These are phyloP conservation scores for Chalciporus sp. DNA, from an alignment of 1,284 basidiomycete genomes.

Conservation along the genomic window DNA sequence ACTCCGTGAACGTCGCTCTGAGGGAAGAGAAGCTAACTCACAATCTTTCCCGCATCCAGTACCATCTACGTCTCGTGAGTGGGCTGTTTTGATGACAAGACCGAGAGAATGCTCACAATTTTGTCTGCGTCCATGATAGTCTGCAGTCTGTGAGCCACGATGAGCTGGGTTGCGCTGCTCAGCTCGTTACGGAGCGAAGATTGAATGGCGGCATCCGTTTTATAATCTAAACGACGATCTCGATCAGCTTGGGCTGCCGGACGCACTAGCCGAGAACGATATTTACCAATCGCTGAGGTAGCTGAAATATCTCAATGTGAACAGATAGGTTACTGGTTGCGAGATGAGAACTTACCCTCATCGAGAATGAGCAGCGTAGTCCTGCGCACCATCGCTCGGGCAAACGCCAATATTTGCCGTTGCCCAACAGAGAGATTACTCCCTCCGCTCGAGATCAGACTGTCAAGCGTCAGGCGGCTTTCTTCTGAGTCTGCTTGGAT, in stretches of 20 bases:
- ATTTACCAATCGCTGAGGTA: conserved; percentile 35
- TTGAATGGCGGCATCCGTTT: conserved; percentile 35
- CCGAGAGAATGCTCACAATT: conserved; percentile 32
- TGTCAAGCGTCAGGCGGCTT: conserved; percentile 27
- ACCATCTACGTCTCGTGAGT: conserved; percentile 37
- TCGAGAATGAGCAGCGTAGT: conserved; percentile 36
- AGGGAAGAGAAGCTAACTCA: conserved; percentile 22
- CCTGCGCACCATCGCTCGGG: conserved; percentile 37
- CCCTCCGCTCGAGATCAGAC: conserved; percentile 60
- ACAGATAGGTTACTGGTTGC: no score
- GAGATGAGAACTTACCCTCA: conserved; percentile 31
- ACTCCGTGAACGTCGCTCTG: conserved; percentile 26
- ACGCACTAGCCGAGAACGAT: no score
- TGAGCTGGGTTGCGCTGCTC: conserved; percentile 60
- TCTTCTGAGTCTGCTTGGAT: conserved; percentile 53
- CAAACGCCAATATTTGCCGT: conserved; percentile 60
- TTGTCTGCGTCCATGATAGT: conserved; percentile 72
- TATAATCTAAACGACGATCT: conserved; percentile 16
- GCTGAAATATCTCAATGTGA: conserved; percentile 27
- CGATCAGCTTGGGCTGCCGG: no score
- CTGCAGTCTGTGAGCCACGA: conserved; percentile 69
- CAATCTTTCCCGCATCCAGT: conserved; percentile 40
- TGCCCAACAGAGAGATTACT: conserved; percentile 73
- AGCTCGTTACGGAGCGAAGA: conserved; percentile 39
- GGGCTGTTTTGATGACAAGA: conserved; percentile 31